Evolutionary conservation across 345 rosid species (phyloP).

Genomic region (Linum tenue): DNA sequence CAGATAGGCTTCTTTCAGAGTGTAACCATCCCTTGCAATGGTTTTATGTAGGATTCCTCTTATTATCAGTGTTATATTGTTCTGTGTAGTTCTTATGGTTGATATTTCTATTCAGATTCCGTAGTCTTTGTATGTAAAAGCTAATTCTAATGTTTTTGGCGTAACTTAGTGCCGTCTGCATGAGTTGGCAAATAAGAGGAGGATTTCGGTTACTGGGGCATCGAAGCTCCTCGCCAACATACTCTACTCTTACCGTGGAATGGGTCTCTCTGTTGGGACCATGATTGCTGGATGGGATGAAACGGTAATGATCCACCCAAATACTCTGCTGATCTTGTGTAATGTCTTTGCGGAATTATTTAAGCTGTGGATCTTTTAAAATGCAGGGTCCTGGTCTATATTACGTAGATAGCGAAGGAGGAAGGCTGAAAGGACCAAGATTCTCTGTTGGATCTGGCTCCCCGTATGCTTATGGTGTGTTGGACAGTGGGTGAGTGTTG

Average conservation of each 20-base stretch:
- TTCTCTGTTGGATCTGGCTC: conserved; percentile 99
- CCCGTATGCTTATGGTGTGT: conserved; percentile 95
- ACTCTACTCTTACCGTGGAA: conserved; percentile 91
- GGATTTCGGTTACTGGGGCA: conserved; percentile 97
- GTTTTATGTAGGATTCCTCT: not conserved
- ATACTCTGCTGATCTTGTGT: not conserved
- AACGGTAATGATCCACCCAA: conserved; percentile 34
- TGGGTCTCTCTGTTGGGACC: conserved; percentile 97
- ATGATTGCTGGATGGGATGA: conserved; percentile 99
- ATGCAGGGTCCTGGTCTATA: conserved; percentile 93
- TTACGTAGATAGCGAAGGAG: conserved; percentile 98
- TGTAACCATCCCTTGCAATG: not conserved
- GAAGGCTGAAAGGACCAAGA: conserved; percentile 85
- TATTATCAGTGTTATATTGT: not conserved
- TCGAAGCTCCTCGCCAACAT: conserved; percentile 98
- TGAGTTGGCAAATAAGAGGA: conserved; percentile 93
- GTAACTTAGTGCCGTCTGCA: conserved; percentile 78
- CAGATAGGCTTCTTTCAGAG: not conserved
- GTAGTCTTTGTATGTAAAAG: not conserved
- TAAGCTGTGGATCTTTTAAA: conserved; percentile 5
- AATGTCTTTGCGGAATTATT: not conserved
- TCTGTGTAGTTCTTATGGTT: not conserved
- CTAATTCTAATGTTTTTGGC: conserved; percentile 13
- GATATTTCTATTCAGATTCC: not conserved
- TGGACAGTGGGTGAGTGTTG: conserved; percentile 72